Evolutionary conservation across 805 yeast species (phyloP), one percentile per base, ranked within the genome.

Genomic region (Millerozyma acaciae): DNA sequence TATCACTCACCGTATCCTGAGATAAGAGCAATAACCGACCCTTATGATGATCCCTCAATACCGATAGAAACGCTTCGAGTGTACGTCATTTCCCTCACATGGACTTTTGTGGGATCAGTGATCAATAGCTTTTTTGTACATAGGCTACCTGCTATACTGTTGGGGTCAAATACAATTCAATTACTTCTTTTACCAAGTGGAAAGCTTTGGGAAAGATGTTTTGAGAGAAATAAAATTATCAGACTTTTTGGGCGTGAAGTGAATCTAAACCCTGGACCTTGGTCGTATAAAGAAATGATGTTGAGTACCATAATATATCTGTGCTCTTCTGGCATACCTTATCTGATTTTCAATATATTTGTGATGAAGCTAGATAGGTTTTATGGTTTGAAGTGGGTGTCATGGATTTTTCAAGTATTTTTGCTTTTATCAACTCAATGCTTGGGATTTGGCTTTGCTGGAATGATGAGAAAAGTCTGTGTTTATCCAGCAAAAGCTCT

Each of bases 391-490:
- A 55, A 60, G 28, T 66, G 73, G 73, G 69, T 62, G 21, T 42
- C 57, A 10, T 67, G 73, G 52, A 73, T 77, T 1, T 81, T 69
- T 52, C 80, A 76, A 53, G 43, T 78, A 9, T 43, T 76, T 21
- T 60, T 80, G 21, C 57, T 73, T 1, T 42, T 78, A 4, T 67
- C 81, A 2, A 67, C 84, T 2, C 80, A 78, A 48, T 75, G 74
- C 40, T 56, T 80, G 43, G 88, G 87, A 16, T 74, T 77, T 47
- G 80, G 84, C 1, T 70, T 80, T 50, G 84, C 86, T 5, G 80
- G 83, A 31, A 47, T 80, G 14, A 67, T 78, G 67, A 68, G 82
- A 47, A 70, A 73, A 38, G 72, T 80, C 20, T 67, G 70, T 36
- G 56, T 66, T 6, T 65, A 65, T 38, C 72, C 72, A 2, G 53